Base-by-base conservation (phyloP, 345 rosid genomes). In the Brassica rapa region DNA sequence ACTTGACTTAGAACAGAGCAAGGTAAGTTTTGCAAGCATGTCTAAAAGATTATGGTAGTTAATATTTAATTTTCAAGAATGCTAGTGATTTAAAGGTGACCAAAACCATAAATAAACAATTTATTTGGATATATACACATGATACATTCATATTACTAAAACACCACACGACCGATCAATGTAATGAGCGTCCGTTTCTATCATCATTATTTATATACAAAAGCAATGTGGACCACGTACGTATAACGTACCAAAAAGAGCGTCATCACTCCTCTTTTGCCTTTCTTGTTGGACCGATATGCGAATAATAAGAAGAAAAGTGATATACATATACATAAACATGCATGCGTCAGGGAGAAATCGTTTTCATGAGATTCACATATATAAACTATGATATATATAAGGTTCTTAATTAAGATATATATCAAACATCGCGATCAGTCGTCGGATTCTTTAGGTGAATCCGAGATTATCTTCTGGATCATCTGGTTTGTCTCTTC, bases 401-500 rank as follows among this genome's bases (percentile, higher is more conserved):
- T 79, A 73, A 53, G 65, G 56, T 62, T 68, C 25, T 49, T 49
- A 49, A 49, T 14, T 25, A 39, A 79, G 46, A 78, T 72, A 59
- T 73, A 67, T 62, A 2, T 49, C 56, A 37, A 79, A 79, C 82
- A 79, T 74, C 79, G 11, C 71, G 70, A 65, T 76, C 84, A 74
- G 53, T 83, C 82, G 27, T 80, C 85, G 4, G 87, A 77, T 61
- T 84, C 83, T 43, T 88, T 88, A 62, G 91, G 74, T 67, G 91
- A 83, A 61, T 87, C 87, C 16, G 90, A 76, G 68, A 91, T 91
- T 77, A 91, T 86, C 76, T 88, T 88, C 74, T 84, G 91, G 8
- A 94, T 91, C 94, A 91, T 86, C 73, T 81, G 80, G 74, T 85
- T 87, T 67, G 93, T 94, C 86, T 91, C 94, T 84, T 94, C 93